Base-by-base conservation (phyloP, 192 early-diverging fungal genomes). In the Coemansia sp. region DNA sequence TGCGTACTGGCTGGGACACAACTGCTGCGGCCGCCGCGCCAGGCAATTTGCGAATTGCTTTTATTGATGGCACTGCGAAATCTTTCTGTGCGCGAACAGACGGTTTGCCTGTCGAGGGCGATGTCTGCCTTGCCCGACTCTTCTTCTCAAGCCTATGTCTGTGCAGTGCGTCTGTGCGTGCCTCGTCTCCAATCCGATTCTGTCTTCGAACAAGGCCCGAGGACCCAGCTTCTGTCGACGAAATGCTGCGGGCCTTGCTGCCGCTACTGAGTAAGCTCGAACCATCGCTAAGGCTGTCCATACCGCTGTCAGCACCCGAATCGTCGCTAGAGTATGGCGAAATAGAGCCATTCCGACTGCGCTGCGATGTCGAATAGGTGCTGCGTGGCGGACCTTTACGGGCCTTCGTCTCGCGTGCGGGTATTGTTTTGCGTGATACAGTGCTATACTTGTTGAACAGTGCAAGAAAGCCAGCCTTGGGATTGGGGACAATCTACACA, bases 381-480 rank as follows among this genome's bases (percentile, higher is more conserved):
- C 65, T 60, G 5, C 69, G 66, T 4, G 76, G 76, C 58, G 63
- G 76, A 32, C 63, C 76, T 24, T 78, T 78, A 41, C 67, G 76
- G 5, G 76, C 76, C 63, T 78, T 78, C 44, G 69, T 69, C 5
- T 58, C 69, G 21, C 67, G 53, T 10, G 69, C 54, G 2, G 76
- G 76, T 23, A 78, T 58, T 10, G 76, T 78, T 54, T 78, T 78
- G 63, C 76, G 69, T 18, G 76, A 65, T 10, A 62, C 62, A 0
- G 69, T 54, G 54, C 58, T 52, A 56, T 58, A 62, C 41, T 73
- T 69, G 58, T 68, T 72, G 60, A 69, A 78, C 50, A 73, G 70
- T 19, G 63, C 55, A 28, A 78, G 56, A 28, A 78, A 73, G 4
- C 58, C 69, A 26, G 65, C 54, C 24, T 50, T 62, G 26, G 76